Conservation (phyloP, 805 yeast genomes). For the Wickerhamiella brachini region DNA sequence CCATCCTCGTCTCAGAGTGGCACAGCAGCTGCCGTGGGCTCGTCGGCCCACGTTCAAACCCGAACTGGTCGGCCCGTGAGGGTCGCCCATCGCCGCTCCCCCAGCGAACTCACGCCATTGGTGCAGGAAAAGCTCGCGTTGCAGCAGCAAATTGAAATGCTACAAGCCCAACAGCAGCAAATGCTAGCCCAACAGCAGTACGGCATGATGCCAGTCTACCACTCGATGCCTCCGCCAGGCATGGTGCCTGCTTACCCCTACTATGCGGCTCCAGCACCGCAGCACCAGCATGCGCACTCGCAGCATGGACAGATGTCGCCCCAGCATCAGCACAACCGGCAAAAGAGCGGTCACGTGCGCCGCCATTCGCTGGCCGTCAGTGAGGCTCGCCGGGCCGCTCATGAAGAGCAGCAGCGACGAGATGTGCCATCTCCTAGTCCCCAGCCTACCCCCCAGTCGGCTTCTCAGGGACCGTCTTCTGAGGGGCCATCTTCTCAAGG, state of each 20-base stretch:
- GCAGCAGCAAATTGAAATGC: conserved; percentile 84
- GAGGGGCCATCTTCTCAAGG: too few species aligned
- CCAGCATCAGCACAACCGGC: conserved; percentile 8
- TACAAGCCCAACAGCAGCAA: conserved; percentile 86
- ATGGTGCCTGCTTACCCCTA: not conserved
- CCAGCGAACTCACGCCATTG: conserved; percentile 83
- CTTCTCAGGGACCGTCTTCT: not conserved
- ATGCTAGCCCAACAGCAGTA: conserved; percentile 44
- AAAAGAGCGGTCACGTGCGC: conserved; percentile 58
- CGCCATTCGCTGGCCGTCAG: conserved; percentile 84
- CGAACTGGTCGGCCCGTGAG: conserved; percentile 42
- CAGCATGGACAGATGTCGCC: conserved; percentile 1
- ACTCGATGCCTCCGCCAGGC: conserved; percentile 5
- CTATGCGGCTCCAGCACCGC: not conserved
- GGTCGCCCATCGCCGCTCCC: conserved; percentile 94
- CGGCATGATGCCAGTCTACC: conserved; percentile 12
- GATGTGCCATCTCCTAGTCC: not conserved
- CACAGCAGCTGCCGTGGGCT: not conserved
- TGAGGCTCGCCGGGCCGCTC: conserved; percentile 96
- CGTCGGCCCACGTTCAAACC: conserved; percentile 1
- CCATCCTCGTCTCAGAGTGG: not conserved
- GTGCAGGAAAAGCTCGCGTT: conserved; percentile 70
- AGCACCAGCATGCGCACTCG: conserved; percentile 1
- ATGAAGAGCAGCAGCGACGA: conserved; percentile 28
- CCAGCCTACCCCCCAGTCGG: not conserved